Percentiles rank a stretch among this genome's conserved stretches.
phyloP scores from a whole-genome alignment of 345 rosid genomes.

The Brassica juncea region DNA sequence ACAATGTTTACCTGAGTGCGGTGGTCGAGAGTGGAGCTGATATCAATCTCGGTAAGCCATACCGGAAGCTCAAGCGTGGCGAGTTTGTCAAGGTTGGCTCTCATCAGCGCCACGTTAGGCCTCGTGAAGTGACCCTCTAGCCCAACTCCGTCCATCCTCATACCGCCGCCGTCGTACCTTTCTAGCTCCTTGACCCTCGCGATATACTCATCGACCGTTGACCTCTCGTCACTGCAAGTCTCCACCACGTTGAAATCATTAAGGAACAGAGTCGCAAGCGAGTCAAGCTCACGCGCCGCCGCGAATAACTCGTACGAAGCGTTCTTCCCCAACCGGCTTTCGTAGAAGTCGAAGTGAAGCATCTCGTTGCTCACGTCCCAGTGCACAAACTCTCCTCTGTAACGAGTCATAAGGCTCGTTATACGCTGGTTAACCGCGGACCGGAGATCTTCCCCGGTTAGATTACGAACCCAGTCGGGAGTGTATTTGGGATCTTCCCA shows the following conservation, averaged over 20 bases:
- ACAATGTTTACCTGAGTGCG: slow-evolving; percentile 51
- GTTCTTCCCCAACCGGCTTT: slow-evolving; percentile 58
- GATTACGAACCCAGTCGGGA: slow-evolving; percentile 63
- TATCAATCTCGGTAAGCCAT: slow-evolving; percentile 89
- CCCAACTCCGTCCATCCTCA: slow-evolving; percentile 68
- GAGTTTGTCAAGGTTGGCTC: slow-evolving; percentile 73
- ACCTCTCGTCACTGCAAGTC: slow-evolving; percentile 66
- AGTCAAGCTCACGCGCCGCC: slow-evolving; percentile 62
- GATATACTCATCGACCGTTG: slow-evolving; percentile 67
- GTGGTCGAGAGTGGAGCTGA: slow-evolving; percentile 47
- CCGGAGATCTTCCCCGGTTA: slow-evolving; percentile 47
- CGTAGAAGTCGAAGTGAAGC: slow-evolving; percentile 85
- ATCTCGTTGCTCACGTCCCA: slow-evolving; percentile 94
- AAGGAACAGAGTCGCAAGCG: slow-evolving; percentile 69
- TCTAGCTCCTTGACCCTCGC: slow-evolving; percentile 58
- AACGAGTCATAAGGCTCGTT: slow-evolving; percentile 70
- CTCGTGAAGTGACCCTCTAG: slow-evolving; percentile 70
- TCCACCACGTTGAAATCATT: slow-evolving; percentile 88
- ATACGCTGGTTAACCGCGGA: slow-evolving; percentile 61
- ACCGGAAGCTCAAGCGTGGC: slow-evolving; percentile 70
- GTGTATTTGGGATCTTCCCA: slow-evolving; percentile 86
- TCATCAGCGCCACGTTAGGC: slow-evolving; percentile 70
- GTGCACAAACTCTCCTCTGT: slow-evolving; percentile 71
- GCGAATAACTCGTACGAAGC: slow-evolving; percentile 62
- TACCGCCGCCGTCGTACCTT: slow-evolving; percentile 41